Conservation (phyloP, 139 green algal species). For the Tetradesmus lagerheimii region DNA sequence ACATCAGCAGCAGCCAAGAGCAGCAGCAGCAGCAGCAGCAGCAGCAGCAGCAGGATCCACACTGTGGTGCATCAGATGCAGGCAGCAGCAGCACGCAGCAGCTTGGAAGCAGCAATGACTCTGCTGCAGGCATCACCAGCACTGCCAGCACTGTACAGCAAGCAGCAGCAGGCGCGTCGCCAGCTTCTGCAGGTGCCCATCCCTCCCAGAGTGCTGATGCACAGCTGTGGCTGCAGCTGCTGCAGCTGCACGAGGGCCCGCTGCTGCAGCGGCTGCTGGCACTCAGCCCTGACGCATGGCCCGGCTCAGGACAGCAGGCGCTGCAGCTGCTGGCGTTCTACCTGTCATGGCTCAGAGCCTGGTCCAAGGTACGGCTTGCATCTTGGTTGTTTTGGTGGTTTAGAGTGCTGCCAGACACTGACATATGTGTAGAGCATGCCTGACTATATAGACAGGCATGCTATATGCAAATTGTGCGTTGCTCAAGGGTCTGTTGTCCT, state of each 20-base stretch:
- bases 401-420: neutral
- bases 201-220: conserved; percentile 27
- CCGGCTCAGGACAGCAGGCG: neutral
- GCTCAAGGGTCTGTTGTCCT: too few species aligned
- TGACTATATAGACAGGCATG: too few species aligned
- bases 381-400: neutral
- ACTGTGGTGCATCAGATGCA: neutral
- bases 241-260: neutral
- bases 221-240: conserved; percentile 34
- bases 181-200: neutral
- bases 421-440: too few species aligned
- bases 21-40: conserved; percentile 3
- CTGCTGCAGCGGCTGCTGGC: neutral
- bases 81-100: neutral
- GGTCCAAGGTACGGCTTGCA: neutral
- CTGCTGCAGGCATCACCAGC: neutral
- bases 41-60: neutral
- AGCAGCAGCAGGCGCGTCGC: neutral
- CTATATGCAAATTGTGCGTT: too few species aligned
- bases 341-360: conserved; percentile 12
- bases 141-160: neutral
- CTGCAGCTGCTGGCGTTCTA: conserved; percentile 26
- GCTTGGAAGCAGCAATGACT: neutral
- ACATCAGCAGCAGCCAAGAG: neutral
- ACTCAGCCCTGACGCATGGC: conserved; percentile 17